phyloP scores from a whole-genome alignment of 768 basidiomycete species.

The Cystobasidium onofrii region DNA sequence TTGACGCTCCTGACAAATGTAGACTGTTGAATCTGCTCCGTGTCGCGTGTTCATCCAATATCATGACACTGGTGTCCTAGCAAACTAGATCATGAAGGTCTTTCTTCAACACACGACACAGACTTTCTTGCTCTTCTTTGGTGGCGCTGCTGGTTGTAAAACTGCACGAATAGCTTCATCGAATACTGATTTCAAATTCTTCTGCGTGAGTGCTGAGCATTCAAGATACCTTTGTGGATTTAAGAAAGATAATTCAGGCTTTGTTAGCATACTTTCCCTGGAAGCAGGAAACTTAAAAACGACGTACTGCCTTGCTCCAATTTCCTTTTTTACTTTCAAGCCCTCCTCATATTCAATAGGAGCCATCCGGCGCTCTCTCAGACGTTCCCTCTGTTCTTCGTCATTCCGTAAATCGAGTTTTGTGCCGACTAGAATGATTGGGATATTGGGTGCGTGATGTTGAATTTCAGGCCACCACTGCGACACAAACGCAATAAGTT shows the following conservation, averaged over 20 bases:
- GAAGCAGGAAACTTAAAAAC: conserved; percentile 48
- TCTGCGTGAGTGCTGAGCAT: conserved; percentile 93
- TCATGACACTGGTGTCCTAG: no score
- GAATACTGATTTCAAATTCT: conserved; percentile 97
- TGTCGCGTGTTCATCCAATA: no score
- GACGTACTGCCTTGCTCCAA: conserved; percentile 56
- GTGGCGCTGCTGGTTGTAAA: conserved; percentile 46
- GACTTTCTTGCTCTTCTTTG: conserved; percentile 46
- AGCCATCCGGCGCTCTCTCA: conserved; percentile 90
- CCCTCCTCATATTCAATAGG: conserved; percentile 90
- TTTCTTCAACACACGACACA: conserved; percentile 46
- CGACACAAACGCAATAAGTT: no score
- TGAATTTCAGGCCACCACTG: conserved; percentile 96
- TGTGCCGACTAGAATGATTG: conserved; percentile 88
- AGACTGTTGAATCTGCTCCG: background rate
- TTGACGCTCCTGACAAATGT: no score
- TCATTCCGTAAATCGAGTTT: conserved; percentile 97
- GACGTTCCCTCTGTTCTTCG: conserved; percentile 78
- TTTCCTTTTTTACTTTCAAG: conserved; percentile 81
- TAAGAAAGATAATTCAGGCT: background rate
- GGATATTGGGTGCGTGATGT: conserved; percentile 90
- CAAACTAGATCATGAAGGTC: no score
- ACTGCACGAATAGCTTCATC: conserved; percentile 98
- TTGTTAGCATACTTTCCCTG: no score
- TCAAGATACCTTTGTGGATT: conserved; percentile 58